Evolutionary conservation across 306 rosid genomes (phyloP).

Genomic region (Glycyrrhiza uralensis): DNA sequence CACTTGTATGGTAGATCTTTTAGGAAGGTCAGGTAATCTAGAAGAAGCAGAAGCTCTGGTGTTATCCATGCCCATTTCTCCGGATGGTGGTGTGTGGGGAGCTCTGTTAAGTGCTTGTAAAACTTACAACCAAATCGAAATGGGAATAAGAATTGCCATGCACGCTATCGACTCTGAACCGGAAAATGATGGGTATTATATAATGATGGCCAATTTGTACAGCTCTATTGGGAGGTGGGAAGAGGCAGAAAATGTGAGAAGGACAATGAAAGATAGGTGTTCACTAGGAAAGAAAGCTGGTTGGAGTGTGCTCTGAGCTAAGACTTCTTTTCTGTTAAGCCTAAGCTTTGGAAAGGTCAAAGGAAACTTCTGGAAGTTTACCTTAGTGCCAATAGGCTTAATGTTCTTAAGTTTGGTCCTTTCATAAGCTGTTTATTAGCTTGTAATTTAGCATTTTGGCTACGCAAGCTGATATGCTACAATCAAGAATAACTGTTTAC

Average conservation of each 20-base stretch:
- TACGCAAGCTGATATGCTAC: constrained; percentile 4
- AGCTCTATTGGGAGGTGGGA: constrained; percentile 76
- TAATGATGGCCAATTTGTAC: constrained; percentile 64
- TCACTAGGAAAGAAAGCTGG: constrained; percentile 57
- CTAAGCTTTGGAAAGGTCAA: background rate
- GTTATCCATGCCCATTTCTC: constrained; percentile 70
- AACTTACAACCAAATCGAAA: constrained; percentile 55
- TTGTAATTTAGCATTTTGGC: background rate
- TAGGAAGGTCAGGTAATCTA: constrained; percentile 66
- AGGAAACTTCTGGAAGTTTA: constrained; percentile 1
- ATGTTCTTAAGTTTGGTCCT: background rate
- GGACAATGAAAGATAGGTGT: constrained; percentile 51
- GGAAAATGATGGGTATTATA: constrained; percentile 67
- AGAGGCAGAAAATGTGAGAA: constrained; percentile 64
- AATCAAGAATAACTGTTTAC: background rate
- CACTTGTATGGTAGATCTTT: constrained; percentile 85
- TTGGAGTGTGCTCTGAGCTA: constrained; percentile 50
- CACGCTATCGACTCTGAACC: constrained; percentile 67
- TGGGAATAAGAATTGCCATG: constrained; percentile 61
- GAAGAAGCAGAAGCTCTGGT: constrained; percentile 69
- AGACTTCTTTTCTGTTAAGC: background rate
- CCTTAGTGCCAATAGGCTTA: background rate
- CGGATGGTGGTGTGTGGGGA: constrained; percentile 78
- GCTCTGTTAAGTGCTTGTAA: constrained; percentile 73
- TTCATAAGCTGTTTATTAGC: background rate